These are phyloP conservation scores for Pleurotus tuoliensis DNA, from an alignment of 768 basidiomycete species.

Conservation along the genomic window DNA sequence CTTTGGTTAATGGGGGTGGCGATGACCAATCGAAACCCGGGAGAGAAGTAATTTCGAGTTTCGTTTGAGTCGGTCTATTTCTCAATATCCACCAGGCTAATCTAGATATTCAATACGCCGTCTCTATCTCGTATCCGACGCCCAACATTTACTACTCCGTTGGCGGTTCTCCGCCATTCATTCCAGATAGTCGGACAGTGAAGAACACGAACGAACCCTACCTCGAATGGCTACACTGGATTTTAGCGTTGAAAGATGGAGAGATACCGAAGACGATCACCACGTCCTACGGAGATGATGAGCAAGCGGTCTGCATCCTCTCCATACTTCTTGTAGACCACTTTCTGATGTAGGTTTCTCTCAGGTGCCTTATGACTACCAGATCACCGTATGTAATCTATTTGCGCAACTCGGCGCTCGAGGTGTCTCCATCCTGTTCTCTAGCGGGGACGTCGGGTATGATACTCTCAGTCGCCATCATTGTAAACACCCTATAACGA, in stretches of 20 bases:
- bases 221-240: conserved; percentile 40
- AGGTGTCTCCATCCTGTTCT: conserved; percentile 45
- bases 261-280: conserved; percentile 44
- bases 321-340: background rate
- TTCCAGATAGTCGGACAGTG: conserved; percentile 28
- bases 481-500: conserved; percentile 27
- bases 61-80: background rate
- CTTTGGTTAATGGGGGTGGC: conserved; percentile 34
- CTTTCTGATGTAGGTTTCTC: background rate
- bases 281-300: conserved; percentile 51
- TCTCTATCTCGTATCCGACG: conserved; percentile 40
- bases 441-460: conserved; percentile 46
- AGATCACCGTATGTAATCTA: conserved; percentile 19
- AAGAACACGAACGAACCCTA: conserved; percentile 42
- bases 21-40: conserved; percentile 36
- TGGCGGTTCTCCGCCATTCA: conserved; percentile 44
- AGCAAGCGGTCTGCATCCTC: conserved; percentile 15
- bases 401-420: conserved; percentile 40
- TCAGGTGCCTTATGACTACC: background rate
- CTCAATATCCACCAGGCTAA: conserved; percentile 25
- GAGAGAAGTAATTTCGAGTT: conserved; percentile 14
- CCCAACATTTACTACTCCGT: conserved; percentile 43
- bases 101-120: conserved; percentile 48
- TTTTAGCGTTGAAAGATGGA: conserved; percentile 27
- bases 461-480: conserved; percentile 7